Base-by-base conservation (phyloP, 208 protist species). In the Leptomonas pyrrhocoris region DNA sequence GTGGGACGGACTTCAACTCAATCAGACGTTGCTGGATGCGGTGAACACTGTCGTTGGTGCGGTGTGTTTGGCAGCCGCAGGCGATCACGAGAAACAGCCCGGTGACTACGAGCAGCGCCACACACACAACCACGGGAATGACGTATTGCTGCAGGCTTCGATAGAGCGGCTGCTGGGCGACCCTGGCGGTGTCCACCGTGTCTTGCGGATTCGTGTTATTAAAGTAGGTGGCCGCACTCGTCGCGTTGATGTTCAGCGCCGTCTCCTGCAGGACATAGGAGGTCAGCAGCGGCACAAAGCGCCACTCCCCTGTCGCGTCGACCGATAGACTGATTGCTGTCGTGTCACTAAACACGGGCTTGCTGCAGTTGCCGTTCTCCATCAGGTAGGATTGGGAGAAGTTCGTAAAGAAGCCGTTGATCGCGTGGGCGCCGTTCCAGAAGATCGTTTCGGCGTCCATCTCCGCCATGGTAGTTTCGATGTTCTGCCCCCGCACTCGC, bases 331-430 rank as follows among this genome's bases (percentile, higher is more conserved):
- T 68, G 48, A 75, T 42, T 40, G 12, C 50, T 8, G 46, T 55
- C 9, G 61, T 58, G 43, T 3, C 30, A 13, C 2, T 23, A 36
- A 65, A 57, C 23, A 68, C 23, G 11, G 50, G 53, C 50, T 38
- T 12, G 69, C 63, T 72, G 36, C 75, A 80, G 75, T 80, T 68
- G 31, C 43, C 34, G 54, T 68, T 57, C 25, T 57, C 23, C 40
- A 51, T 59, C 42, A 80, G 57, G 58, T 70, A 71, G 1, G 60
- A n/a, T 19, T 36, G 13, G 3, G 62, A 63, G 48, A 80, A 76
- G 40, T 80, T 80, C 0, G 68, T 42, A 40, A 45, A 80, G 50
- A 66, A 80, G 57, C 68, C 75, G 63, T 80, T 80, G 4, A 80
- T 21, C 50, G 42, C 49, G 27, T 36, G 28, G 8, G 50, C 45